These are phyloP conservation scores for Russula griseocarnosa DNA, from an alignment of 768 basidiomycete genomes.

Conservation along the genomic window DNA sequence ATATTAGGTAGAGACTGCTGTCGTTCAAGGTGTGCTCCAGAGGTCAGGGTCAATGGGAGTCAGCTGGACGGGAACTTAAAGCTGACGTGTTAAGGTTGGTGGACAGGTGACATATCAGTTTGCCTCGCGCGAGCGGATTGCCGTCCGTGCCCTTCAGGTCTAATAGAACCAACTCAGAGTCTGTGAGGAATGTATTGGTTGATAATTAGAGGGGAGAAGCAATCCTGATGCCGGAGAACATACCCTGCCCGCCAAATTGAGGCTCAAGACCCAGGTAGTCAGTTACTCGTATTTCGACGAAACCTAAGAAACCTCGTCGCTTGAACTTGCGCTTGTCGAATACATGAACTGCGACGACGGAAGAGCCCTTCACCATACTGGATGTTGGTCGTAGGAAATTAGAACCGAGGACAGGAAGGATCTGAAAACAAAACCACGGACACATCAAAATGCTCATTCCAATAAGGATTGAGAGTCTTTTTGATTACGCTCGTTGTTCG, in stretches of 20 bases:
- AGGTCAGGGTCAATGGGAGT: slow-evolving; percentile 54
- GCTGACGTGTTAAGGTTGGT: slow-evolving; percentile 85
- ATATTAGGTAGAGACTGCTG: slow-evolving; percentile 31
- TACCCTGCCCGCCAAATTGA: slow-evolving; percentile 82
- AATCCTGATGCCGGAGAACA: slow-evolving; percentile 9
- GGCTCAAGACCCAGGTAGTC: slow-evolving; percentile 85
- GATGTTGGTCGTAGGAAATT: not conserved
- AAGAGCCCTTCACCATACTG: slow-evolving; percentile 96
- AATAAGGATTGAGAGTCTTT: slow-evolving; percentile 91
- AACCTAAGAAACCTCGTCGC: slow-evolving; percentile 92
- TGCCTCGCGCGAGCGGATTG: slow-evolving; percentile 95
- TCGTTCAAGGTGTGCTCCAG: slow-evolving; percentile 31
- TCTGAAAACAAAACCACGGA: slow-evolving; percentile 39
- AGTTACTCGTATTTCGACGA: slow-evolving; percentile 90
- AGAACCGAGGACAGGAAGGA: slow-evolving; percentile 15
- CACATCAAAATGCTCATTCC: slow-evolving; percentile 99
- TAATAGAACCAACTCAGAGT: slow-evolving; percentile 76
- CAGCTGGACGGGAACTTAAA: slow-evolving; percentile 73
- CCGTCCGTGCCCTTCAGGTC: slow-evolving; percentile 98
- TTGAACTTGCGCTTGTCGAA: slow-evolving; percentile 99
- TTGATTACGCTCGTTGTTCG: slow-evolving; percentile 96
- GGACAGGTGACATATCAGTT: slow-evolving; percentile 94
- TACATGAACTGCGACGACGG: slow-evolving; percentile 95
- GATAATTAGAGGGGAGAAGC: not conserved
- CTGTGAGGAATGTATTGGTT: slow-evolving; percentile 33